Base-by-base conservation (phyloP, 2,329 filamentous ascomycete species). In the Aureobasidium namibiae region DNA sequence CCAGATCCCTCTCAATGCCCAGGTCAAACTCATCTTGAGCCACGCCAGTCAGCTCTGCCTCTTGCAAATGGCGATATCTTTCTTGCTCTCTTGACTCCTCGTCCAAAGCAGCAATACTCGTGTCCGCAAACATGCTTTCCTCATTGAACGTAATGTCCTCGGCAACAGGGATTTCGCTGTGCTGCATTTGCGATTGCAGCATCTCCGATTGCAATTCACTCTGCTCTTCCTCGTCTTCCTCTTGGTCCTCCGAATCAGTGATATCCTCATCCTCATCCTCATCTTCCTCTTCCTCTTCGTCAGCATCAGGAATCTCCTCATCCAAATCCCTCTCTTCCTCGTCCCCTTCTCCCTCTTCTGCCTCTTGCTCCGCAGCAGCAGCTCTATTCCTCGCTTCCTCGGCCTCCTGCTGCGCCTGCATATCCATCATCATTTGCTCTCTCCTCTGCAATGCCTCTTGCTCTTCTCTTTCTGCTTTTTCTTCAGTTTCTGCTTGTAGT, bases 381-480 rank as follows among this genome's bases (percentile, higher is more conserved):
- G 65, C 68, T 23, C 65, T 62, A 39, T 66, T 66, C 29, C 70
- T 31, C 63, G 74, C 74, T 6, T 80, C 81, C 65, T 84, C 85
- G 0, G 84, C 82, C 66, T 89, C 84, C 23, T 78, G 76, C 56
- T 74, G 74, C 11, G 75, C 75, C 38, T 87, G 88, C 44, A 95
- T 79, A 68, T 95, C 90, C 67, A 88, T 81, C 60, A 87, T 83
- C 4, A 87, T 74, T 66, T 84, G 82, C 70, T 92, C 88, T 31
- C 88, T 79, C 23, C 87, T 79, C 71, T 90, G 76, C 2, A 88
- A 82, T 68, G 89, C 85, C 63, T 89, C 83, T 61, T 92, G 89
- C 73, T 99, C 94, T 70, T 92, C 87, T 59, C 89, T 82, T 76
- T 99, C 94, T 11, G 88, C 83, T 65, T 87, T 85, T 76, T 99